Conservation (phyloP, 2,329 filamentous ascomycete species). For the Tolypocladium nubicola region DNA sequence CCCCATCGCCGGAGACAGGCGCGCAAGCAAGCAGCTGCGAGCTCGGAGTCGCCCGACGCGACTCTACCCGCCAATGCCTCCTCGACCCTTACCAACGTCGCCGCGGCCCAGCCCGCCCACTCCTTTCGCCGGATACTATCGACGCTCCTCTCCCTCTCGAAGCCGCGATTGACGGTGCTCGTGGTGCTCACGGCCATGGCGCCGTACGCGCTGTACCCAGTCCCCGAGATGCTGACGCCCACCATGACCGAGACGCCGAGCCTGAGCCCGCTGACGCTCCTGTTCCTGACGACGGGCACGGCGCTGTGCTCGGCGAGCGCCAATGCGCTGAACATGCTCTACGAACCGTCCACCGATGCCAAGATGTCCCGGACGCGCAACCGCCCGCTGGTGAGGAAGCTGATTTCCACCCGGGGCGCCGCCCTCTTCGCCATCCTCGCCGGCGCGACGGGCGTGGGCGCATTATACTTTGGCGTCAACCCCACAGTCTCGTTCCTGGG, state of each 20-base stretch:
- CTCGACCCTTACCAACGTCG: slow-evolving; percentile 41
- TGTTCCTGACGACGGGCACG: slow-evolving; percentile 86
- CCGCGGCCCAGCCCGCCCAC: slow-evolving; percentile 35
- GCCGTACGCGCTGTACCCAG: slow-evolving; percentile 85
- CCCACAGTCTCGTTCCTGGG: slow-evolving; percentile 84
- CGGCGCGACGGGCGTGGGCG: slow-evolving; percentile 56
- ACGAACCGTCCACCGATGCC: slow-evolving; percentile 82
- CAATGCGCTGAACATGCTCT: slow-evolving; percentile 95
- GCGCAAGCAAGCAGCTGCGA: slow-evolving; percentile 11
- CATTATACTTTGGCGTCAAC: slow-evolving; percentile 84
- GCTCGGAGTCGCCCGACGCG: slow-evolving; percentile 9
- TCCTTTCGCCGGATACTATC: slow-evolving; percentile 59
- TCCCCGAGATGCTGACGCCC: slow-evolving; percentile 72
- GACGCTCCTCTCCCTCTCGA: slow-evolving; percentile 83
- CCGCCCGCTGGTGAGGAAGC: slow-evolving; percentile 71
- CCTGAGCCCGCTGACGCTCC: slow-evolving; percentile 78
- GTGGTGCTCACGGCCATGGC: slow-evolving; percentile 86
- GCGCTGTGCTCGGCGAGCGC: slow-evolving; percentile 82
- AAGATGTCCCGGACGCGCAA: slow-evolving; percentile 92
- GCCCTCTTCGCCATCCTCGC: slow-evolving; percentile 69
- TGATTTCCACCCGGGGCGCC: slow-evolving; percentile 63
- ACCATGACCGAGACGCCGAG: slow-evolving; percentile 60
- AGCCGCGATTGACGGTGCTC: slow-evolving; percentile 84
- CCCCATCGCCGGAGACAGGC: slow-evolving; percentile 25
- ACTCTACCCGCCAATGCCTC: slow-evolving; percentile 40